Conservation (phyloP, 495 filamentous ascomycete species). For the Haplographium delicatum region DNA sequence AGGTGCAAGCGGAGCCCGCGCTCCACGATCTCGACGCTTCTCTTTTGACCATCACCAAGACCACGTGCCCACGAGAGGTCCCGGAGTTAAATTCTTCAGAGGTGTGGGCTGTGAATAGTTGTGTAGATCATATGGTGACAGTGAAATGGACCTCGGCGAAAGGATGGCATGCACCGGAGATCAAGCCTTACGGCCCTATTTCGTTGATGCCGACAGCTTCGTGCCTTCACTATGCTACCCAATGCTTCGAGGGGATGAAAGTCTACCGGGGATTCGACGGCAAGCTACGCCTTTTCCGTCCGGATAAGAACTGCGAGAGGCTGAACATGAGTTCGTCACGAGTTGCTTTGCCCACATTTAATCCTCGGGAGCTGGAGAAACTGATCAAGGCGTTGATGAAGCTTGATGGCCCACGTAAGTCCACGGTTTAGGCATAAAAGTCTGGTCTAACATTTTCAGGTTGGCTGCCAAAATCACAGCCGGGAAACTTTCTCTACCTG, state of each 20-base stretch:
- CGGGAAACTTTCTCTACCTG: constrained; percentile 68
- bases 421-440: not conserved
- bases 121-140: constrained; percentile 52
- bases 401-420: constrained; percentile 49
- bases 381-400: constrained; percentile 66
- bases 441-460: constrained; percentile 31
- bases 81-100: constrained; percentile 42
- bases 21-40: constrained; percentile 58
- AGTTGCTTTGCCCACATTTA: constrained; percentile 73
- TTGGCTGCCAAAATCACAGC: constrained; percentile 72
- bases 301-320: constrained; percentile 67
- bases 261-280: constrained; percentile 82
- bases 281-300: constrained; percentile 78
- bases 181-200: constrained; percentile 75
- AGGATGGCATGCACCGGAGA: constrained; percentile 74
- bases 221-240: constrained; percentile 81
- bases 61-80: constrained; percentile 58
- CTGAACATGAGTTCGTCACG: constrained; percentile 65
- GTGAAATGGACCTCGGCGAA: constrained; percentile 57
- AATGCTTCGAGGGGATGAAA: constrained; percentile 90
- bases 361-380: constrained; percentile 62
- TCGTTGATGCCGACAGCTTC: constrained; percentile 77
- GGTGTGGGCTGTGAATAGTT: constrained; percentile 14
- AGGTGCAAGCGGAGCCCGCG: not conserved
- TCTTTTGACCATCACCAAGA: constrained; percentile 60